Percentiles rank a stretch among this genome's conserved stretches.
Conservation (phyloP, 306 rosid species). For the Senna tora region DNA sequence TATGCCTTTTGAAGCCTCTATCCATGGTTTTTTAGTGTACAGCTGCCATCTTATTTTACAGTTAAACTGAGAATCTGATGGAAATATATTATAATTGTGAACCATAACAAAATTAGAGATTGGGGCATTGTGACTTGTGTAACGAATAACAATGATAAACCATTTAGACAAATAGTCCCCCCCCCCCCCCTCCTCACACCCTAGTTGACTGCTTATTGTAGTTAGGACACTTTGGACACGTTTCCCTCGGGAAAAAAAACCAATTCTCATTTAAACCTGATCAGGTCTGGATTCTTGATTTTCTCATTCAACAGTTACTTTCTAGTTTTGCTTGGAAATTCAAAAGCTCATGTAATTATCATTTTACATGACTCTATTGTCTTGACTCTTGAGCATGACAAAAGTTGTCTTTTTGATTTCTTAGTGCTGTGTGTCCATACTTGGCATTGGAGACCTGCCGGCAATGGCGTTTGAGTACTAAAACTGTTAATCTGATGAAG, state of each 20-base stretch:
- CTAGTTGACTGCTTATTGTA: background rate
- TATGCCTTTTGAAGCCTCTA: conserved; percentile 26
- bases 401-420: conserved; percentile 37
- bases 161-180: background rate
- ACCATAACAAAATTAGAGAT: too few relatives aligned
- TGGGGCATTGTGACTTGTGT: too few relatives aligned
- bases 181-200: too few relatives aligned
- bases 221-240: background rate
- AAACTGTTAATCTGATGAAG: conserved; percentile 93
- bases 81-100: too few relatives aligned
- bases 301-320: conserved; percentile 21
- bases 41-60: conserved; percentile 23
- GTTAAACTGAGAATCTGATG: conserved; percentile 9
- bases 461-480: conserved; percentile 96
- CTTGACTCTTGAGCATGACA: conserved; percentile 29
- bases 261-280: conserved; percentile 24
- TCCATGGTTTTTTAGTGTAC: conserved; percentile 18
- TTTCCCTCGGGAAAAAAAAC: background rate
- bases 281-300: conserved; percentile 3
- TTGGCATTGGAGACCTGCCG: conserved; percentile 98
- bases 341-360: conserved; percentile 6
- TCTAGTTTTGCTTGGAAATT: conserved; percentile 30
- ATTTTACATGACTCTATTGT: conserved; percentile 9
- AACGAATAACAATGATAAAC: too few relatives aligned
- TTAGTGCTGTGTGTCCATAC: conserved; percentile 93